Evolutionary conservation across 148 eudicot species (phyloP), one percentile per base, ranked within the genome.

Genomic region (Oxyria digyna): DNA sequence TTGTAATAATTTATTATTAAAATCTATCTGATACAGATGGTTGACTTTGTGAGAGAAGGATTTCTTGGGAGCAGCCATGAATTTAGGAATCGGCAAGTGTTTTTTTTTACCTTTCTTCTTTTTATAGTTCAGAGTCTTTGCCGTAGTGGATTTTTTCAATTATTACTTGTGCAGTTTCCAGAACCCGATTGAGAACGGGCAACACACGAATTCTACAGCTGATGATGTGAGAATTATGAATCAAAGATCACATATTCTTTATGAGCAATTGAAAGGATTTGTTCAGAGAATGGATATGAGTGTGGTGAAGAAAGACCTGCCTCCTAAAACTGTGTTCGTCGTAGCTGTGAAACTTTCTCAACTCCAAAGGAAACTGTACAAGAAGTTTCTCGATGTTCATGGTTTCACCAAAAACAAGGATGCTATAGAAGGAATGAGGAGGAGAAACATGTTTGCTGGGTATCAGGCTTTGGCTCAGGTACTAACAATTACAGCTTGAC

Each of bases 241-340:
- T 75, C 92, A 90, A 80, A 85, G 99, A 79, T 88, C 97, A 45
- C 97, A 94, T 81, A 90, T 94, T 73, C 77, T 94, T 65, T 90
- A 94, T 77, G 96, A 88, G 74, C 96, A 94, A 72, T 75, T 94
- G 57, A 94, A 90, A 81, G 99, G 99, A 52, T 90, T 94, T 82
- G 97, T 94, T 33, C 99, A 94, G 74, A 84, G 99, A 72, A 87
- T 94, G 99, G 99, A 87, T 82, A 90, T 88, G 99, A 90, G 76
- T 77, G 99, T 94, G 78, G 92, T 85, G 68, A 90, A 90, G 76
- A 90, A 88, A 71, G 99, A 94, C 74, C 83, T 94, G 74, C 99
- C 99, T 32, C 87, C 93, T 0, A 94, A 94, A 84, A 94, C 97
- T 59, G 99, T 90, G 48, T 90, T 90, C 74, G 99, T 94, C 21